Evolutionary conservation across 73 alveolate genomes (phyloP).

Genomic region (Paramecium primaurelia): DNA sequence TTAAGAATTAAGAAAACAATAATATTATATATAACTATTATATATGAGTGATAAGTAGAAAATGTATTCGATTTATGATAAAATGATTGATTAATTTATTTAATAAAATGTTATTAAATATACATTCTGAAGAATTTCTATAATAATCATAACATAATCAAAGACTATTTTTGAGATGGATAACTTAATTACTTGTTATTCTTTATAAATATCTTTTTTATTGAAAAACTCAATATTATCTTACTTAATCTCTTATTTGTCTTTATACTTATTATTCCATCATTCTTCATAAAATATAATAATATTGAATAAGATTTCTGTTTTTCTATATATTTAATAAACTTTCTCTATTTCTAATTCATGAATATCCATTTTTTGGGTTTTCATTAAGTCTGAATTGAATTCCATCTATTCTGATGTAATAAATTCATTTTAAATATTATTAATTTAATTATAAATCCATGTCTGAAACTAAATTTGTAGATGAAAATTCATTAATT

Average conservation of each 20-base stretch:
- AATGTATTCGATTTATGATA: background rate
- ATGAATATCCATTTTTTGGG: background rate
- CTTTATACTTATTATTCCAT: background rate
- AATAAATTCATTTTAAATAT: background rate
- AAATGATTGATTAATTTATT: background rate
- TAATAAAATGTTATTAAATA: background rate
- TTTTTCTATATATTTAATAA: background rate
- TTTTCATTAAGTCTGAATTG: background rate
- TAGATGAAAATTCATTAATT: background rate
- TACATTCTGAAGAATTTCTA: background rate
- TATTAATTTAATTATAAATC: background rate
- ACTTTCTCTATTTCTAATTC: background rate
- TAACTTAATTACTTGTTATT: background rate
- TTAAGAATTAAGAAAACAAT: background rate
- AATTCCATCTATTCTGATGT: background rate
- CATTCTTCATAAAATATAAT: background rate
- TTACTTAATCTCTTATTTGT: background rate
- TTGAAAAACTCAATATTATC: background rate
- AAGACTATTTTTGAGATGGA: background rate
- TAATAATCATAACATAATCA: background rate
- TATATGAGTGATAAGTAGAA: background rate
- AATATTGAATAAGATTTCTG: background rate
- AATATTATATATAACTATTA: background rate
- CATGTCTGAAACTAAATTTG: conserved; percentile 6
- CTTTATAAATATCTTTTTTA: background rate